Percentiles rank a stretch among this genome's conserved stretches.
These are phyloP conservation scores for Protomyces macrosporus DNA, from an alignment of 1,139 yeast genomes.

Conservation along the genomic window DNA sequence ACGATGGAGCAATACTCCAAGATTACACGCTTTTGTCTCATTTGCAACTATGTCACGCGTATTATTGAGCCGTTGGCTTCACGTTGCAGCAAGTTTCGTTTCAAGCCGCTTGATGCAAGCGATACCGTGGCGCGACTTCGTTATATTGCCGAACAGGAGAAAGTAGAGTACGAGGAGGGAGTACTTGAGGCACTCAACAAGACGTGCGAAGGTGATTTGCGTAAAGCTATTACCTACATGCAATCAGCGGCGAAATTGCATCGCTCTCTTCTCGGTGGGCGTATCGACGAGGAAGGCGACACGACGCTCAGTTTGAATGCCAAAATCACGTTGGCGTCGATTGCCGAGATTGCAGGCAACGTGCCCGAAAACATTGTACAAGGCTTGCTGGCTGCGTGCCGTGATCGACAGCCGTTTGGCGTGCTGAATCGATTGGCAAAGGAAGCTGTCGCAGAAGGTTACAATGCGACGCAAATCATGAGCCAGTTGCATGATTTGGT, in stretches of 20 bases:
- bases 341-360: constrained; percentile 80
- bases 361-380: constrained; percentile 56
- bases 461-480: constrained; percentile 77
- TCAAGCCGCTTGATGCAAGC: constrained; percentile 65
- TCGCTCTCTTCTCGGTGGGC: constrained; percentile 31
- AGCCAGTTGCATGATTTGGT: constrained; percentile 74
- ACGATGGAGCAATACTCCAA: constrained; percentile 93
- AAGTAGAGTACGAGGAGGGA: constrained; percentile 46
- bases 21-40: constrained; percentile 85
- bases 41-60: constrained; percentile 92
- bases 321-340: constrained; percentile 45
- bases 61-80: constrained; percentile 95
- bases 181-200: constrained; percentile 59
- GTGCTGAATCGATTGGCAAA: constrained; percentile 49
- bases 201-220: constrained; percentile 79
- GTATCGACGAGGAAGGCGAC: constrained; percentile 40
- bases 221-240: constrained; percentile 84
- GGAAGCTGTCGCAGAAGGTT: constrained; percentile 64
- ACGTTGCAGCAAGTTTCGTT: constrained; percentile 90
- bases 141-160: constrained; percentile 52
- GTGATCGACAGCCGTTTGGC: constrained; percentile 26
- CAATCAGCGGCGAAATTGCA: constrained; percentile 78
- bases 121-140: constrained; percentile 65
- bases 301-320: constrained; percentile 28
- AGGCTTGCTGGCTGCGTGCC: constrained; percentile 44